Conservation (phyloP, 2,329 filamentous ascomycete genomes). For the Penicillium verrucosum region DNA sequence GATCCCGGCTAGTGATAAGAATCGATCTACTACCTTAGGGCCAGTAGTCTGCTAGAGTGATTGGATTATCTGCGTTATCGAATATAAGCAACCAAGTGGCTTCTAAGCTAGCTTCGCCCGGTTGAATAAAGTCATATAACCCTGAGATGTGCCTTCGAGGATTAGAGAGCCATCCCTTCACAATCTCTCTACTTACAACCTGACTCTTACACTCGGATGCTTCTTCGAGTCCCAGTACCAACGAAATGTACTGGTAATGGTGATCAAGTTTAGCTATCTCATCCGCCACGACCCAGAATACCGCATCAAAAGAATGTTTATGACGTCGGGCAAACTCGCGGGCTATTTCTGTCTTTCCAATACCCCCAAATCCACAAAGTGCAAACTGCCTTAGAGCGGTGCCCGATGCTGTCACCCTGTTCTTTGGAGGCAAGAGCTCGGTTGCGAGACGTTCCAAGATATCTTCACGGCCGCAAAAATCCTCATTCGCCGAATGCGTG, state of each 20-base stretch:
- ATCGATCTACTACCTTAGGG: background rate
- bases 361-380: constrained; percentile 23
- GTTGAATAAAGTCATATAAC: background rate
- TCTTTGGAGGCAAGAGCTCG: constrained; percentile 21
- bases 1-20: background rate
- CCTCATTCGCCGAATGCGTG: constrained; percentile 8
- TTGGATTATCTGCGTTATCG: background rate
- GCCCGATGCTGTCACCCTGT: constrained; percentile 3
- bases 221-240: constrained; percentile 26
- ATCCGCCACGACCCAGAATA: constrained; percentile 34
- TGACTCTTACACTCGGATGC: constrained; percentile 18
- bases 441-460: constrained; percentile 20
- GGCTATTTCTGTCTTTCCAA: constrained; percentile 31
- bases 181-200: constrained; percentile 22
- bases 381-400: constrained; percentile 18
- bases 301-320: constrained; percentile 27
- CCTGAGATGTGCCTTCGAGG: background rate
- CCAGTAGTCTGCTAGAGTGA: background rate
- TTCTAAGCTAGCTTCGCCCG: background rate
- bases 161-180: constrained; percentile 24
- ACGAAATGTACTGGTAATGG: constrained; percentile 23
- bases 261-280: constrained; percentile 24
- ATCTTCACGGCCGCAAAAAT: constrained; percentile 24
- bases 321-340: constrained; percentile 23
- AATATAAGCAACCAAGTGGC: background rate